Percentiles rank a stretch among this genome's conserved stretches.
Evolutionary conservation across 1,139 yeast species (phyloP).

Genomic region (Candida tetrigidarum): DNA sequence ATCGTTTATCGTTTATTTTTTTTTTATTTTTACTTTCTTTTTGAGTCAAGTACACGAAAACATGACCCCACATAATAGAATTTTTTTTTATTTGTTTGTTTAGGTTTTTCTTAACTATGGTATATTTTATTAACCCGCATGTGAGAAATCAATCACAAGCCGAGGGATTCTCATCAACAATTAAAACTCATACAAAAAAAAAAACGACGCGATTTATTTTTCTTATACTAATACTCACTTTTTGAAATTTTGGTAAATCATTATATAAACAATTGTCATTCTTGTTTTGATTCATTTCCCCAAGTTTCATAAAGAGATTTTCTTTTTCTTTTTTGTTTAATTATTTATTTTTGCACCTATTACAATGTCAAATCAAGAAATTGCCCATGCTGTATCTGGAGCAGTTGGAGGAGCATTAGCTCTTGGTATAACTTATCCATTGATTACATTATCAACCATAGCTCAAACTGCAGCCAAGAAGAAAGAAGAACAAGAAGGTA

Average conservation of each 20-base stretch:
- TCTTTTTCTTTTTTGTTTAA: not conserved
- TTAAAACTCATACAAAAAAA: not conserved
- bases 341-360: not conserved
- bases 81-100: not conserved
- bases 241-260: not conserved
- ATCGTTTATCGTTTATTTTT: not conserved
- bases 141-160: slow-evolving; percentile 1
- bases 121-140: slow-evolving; percentile 4
- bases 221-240: not conserved
- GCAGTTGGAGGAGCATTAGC: slow-evolving; percentile 93
- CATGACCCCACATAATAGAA: not conserved
- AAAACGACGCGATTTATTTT: slow-evolving; percentile 1
- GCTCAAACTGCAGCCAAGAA: slow-evolving; percentile 70
- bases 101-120: no score
- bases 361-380: slow-evolving; percentile 32
- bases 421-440: slow-evolving; percentile 84
- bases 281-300: not conserved
- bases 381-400: slow-evolving; percentile 90
- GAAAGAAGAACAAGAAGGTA: slow-evolving; percentile 33
- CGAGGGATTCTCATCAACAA: not conserved
- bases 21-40: not conserved
- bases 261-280: not conserved
- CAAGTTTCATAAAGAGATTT: not conserved
- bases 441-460: slow-evolving; percentile 80
- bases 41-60: not conserved